Evolutionary conservation across 768 basidiomycete species (phyloP).

Genomic region (Leccinum subtestaceum): DNA sequence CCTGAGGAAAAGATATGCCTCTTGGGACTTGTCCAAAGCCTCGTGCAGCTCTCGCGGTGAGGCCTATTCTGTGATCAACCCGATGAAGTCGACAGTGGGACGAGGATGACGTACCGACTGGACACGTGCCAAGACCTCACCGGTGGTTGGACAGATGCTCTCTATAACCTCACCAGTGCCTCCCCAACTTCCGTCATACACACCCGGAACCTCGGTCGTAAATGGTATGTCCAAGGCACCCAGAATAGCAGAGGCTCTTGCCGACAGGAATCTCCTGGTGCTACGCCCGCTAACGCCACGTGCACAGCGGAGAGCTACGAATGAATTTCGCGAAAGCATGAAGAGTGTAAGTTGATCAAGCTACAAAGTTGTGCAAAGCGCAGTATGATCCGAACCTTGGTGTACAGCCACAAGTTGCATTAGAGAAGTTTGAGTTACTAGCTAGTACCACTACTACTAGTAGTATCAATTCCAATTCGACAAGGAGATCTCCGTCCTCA

Average conservation of each 20-base stretch:
- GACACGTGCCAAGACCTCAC: slow-evolving; percentile 77
- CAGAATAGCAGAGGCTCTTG: slow-evolving; percentile 67
- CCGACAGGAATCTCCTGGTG: slow-evolving; percentile 46
- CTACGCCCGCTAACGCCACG: slow-evolving; percentile 19
- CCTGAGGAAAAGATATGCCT: slow-evolving; percentile 71
- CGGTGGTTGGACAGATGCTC: slow-evolving; percentile 83
- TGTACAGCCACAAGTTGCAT: slow-evolving; percentile 22
- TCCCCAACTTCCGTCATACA: slow-evolving; percentile 81
- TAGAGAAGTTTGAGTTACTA: neutral
- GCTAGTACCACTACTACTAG: too few species aligned
- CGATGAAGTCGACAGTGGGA: neutral
- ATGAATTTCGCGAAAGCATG: slow-evolving; percentile 26
- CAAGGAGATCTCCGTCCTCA: neutral
- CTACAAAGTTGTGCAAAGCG: neutral
- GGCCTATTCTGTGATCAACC: slow-evolving; percentile 42
- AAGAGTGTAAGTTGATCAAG: neutral
- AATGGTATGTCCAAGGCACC: slow-evolving; percentile 58
- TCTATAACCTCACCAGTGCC: slow-evolving; percentile 68
- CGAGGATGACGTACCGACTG: slow-evolving; percentile 49
- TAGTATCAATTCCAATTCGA: neutral
- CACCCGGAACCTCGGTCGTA: slow-evolving; percentile 60
- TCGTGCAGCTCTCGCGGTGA: slow-evolving; percentile 69
- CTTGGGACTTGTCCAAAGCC: slow-evolving; percentile 65
- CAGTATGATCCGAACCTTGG: slow-evolving; percentile 8
- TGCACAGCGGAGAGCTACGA: slow-evolving; percentile 10